Evolutionary conservation across 2,329 filamentous ascomycete species (phyloP), one percentile per base, ranked within the genome.

Genomic region (Madurella fahalii): DNA sequence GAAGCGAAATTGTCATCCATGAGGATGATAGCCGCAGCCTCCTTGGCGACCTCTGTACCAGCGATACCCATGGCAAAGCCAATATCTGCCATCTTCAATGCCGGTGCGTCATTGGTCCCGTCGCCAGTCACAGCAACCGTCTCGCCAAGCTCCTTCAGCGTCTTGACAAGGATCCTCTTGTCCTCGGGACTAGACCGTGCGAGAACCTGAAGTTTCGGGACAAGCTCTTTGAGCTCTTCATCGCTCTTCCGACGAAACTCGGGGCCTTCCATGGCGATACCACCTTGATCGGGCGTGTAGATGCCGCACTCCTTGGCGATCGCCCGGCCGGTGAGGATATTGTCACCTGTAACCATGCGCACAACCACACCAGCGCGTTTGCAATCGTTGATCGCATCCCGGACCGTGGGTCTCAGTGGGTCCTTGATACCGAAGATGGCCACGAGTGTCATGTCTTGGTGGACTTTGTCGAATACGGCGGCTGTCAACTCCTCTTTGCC

Each of bases 221-320:
- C 73, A 0, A 78, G 71, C 48, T 76, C 67, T 58, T 82, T 77
- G 74, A 87, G 83, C 58, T 85, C 77, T 5, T 74, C 71, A 39
- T 84, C 76, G 9, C 75, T 77, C 15, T 87, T 76, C 54, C 81
- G 79, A 41, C 85, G 78, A 70, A 89, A 88, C 40, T 75, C 78
- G 9, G 84, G 85, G 0, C 85, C 85, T 70, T 88, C 84, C 83
- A 89, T 86, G 47, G 84, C 80, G 56, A 85, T 70, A 5, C 80
- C 84, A 42, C 80, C 79, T 5, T 58, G 53, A 13, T 59, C 44
- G 13, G 69, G 60, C 16, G 77, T 78, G 69, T 79, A 78, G 54
- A 90, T 89, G 47, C 87, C 87, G 59, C 87, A 91, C 56, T 90
- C 85, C 9, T 74, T 77, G 2, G 87, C 86, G 61, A 91, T 91